These are phyloP conservation scores for Colletotrichum musae DNA, from an alignment of 2,329 filamentous ascomycete genomes.

Conservation along the genomic window DNA sequence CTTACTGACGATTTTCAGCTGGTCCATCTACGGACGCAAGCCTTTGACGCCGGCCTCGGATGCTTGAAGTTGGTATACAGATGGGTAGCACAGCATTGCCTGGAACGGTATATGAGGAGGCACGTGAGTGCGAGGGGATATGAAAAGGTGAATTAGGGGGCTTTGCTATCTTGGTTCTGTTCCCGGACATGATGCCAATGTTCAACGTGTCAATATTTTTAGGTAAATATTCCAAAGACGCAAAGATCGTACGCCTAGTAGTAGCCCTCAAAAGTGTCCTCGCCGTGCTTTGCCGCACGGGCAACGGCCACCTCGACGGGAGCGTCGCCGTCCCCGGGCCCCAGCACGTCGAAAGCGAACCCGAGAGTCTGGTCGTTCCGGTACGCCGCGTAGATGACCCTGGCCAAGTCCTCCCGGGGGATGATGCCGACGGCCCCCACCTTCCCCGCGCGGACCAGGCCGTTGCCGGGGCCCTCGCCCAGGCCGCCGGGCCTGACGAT, in stretches of 20 bases:
- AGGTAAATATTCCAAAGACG: no score
- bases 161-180: no score
- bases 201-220: no score
- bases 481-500: slow-evolving; percentile 59
- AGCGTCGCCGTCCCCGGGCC: slow-evolving; percentile 51
- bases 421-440: slow-evolving; percentile 55
- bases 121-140: background rate
- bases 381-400: slow-evolving; percentile 56
- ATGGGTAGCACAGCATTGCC: background rate
- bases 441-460: slow-evolving; percentile 58
- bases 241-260: slow-evolving; percentile 37
- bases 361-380: slow-evolving; percentile 56
- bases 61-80: background rate
- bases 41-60: background rate
- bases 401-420: slow-evolving; percentile 61
- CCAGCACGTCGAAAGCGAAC: slow-evolving; percentile 59
- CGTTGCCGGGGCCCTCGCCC: slow-evolving; percentile 53
- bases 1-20: background rate
- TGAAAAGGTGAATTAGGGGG: no score
- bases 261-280: slow-evolving; percentile 49
- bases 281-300: slow-evolving; percentile 52
- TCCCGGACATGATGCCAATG: no score
- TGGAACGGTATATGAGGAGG: background rate
- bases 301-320: slow-evolving; percentile 55
- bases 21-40: slow-evolving; percentile 22